These are phyloP conservation scores for Panus rudis DNA, from an alignment of 768 basidiomycete species.

Conservation along the genomic window DNA sequence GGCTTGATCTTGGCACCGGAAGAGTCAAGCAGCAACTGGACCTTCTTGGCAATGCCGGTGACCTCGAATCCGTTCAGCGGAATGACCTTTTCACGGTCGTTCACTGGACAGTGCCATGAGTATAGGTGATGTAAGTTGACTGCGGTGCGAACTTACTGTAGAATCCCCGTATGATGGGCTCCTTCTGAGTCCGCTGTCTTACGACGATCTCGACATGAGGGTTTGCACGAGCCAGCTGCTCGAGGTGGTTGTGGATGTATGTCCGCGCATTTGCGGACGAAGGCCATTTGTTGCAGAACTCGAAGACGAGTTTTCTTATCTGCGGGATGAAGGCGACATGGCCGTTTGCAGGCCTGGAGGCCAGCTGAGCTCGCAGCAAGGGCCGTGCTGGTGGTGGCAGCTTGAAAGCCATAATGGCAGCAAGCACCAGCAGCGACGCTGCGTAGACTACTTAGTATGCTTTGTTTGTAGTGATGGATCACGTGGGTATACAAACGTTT, in stretches of 20 bases:
- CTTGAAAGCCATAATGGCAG: conserved; percentile 27
- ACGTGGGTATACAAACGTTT: conserved; percentile 23
- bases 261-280: conserved; percentile 67
- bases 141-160: conserved; percentile 53
- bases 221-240: conserved; percentile 59
- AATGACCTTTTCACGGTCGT: conserved; percentile 84
- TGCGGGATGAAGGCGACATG: conserved; percentile 68
- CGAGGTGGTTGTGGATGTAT: conserved; percentile 58
- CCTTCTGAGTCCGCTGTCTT: conserved; percentile 62
- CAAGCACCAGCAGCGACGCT: too few species aligned
- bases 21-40: conserved; percentile 77
- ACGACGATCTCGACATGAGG: conserved; percentile 85
- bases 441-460: too few species aligned
- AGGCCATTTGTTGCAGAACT: conserved; percentile 80
- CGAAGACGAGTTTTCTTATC: conserved; percentile 81
- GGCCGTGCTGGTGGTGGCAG: conserved; percentile 25
- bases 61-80: conserved; percentile 71
- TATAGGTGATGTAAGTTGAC: conserved; percentile 2
- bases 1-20: conserved; percentile 82
- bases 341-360: conserved; percentile 66
- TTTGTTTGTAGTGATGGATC: conserved; percentile 3
- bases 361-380: conserved; percentile 39
- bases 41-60: conserved; percentile 67
- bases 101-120: conserved; percentile 42
- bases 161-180: conserved; percentile 79